Evolutionary conservation across 805 yeast species (phyloP), one percentile per base, ranked within the genome.

Genomic region (Hanseniaspora valbyensis): DNA sequence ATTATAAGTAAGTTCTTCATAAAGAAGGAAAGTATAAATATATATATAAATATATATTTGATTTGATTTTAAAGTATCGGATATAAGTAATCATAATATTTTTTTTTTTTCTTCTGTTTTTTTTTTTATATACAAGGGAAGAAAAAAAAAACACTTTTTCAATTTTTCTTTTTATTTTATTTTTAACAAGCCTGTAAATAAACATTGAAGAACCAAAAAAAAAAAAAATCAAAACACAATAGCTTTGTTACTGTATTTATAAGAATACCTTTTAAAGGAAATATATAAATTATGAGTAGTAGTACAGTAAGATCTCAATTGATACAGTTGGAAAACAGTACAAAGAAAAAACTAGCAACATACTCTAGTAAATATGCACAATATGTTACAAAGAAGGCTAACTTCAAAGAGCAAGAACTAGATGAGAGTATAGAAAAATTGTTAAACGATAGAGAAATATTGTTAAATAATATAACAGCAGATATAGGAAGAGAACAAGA

Each of bases 251-350:
- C n/a, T n/a, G n/a, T n/a, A n/a, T n/a, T n/a, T n/a, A n/a, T n/a
- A n/a, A n/a, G n/a, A n/a, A n/a, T n/a, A n/a, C n/a, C n/a, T n/a
- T n/a, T n/a, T n/a, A n/a, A n/a, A n/a, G n/a, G n/a, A n/a, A n/a
- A n/a, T 28, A 28, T 28, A 28, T 28, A 28, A 30, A 30, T 9
- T 9, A 14, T 9, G 13, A 30, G 13, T 4, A 30, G 13, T 6
- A 30, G 34, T 9, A 85, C 85, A 43, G 71, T 78, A 13, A 72
- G 95, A 61, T 69, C 83, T 26, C 83, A 81, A 58, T 78, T 81
- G 0, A 69, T 88, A 32, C 71, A 78, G 7, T 66, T 81, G 44
- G 96, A 90, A 63, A 76, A 80, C 46, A 83, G 81, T 59, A 73
- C 90, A 4, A 39, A 48, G 2, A 77, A 77, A 46, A 58, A 69